These are phyloP conservation scores for Trichoderma sp. DNA, from an alignment of 2,329 filamentous ascomycete genomes.

Conservation along the genomic window DNA sequence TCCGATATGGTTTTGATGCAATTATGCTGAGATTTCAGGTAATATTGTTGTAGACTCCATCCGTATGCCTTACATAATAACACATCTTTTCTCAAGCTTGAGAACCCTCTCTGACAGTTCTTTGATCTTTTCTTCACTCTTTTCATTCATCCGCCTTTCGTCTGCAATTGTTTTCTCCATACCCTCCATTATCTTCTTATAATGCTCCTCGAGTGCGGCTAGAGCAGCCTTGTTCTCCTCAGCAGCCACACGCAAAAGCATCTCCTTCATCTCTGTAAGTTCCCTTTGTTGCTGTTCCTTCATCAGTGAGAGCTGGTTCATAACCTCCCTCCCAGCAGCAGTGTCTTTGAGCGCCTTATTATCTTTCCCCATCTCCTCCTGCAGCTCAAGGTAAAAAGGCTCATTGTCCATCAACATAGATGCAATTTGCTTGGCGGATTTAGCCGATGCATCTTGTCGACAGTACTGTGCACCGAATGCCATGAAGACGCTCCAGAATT, in stretches of 20 bases:
- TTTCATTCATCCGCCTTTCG: constrained; percentile 10
- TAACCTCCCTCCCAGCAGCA: constrained; percentile 10
- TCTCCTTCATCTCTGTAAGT: constrained; percentile 13
- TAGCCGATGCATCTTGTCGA: background rate
- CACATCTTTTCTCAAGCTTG: constrained; percentile 2
- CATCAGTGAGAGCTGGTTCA: constrained; percentile 5
- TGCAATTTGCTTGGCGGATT: background rate
- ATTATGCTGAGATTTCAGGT: background rate
- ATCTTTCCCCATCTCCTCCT: constrained; percentile 19
- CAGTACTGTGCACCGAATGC: background rate
- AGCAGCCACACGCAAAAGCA: background rate
- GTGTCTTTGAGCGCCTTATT: constrained; percentile 18
- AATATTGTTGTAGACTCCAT: background rate
- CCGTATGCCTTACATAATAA: background rate
- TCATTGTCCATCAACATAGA: constrained; percentile 7
- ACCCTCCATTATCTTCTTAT: background rate
- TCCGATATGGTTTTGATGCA: no score
- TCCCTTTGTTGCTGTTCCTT: constrained; percentile 11
- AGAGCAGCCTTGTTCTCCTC: constrained; percentile 4
- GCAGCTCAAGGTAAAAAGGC: background rate
- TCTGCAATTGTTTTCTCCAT: background rate
- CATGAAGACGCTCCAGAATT: constrained; percentile 19
- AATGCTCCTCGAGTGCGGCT: background rate
- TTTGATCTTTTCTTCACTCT: background rate
- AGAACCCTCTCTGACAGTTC: constrained; percentile 1